Evolutionary conservation across 2,329 filamentous ascomycete genomes (phyloP).

Genomic region (Penicillium janthinellum): DNA sequence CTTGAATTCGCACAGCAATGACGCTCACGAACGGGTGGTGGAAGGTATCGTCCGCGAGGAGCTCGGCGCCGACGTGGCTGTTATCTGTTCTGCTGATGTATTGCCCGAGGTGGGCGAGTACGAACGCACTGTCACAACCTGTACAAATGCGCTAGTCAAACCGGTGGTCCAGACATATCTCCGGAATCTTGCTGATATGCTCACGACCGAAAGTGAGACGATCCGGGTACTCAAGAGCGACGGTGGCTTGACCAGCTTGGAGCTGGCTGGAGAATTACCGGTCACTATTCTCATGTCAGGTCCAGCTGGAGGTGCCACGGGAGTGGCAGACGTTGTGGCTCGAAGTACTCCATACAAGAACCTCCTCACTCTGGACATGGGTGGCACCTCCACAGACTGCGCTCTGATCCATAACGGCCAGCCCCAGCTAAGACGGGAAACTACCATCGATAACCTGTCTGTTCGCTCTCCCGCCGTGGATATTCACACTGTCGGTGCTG

Average conservation of each 20-base stretch:
- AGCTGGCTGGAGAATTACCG: conserved; percentile 49
- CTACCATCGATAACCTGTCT: conserved; percentile 47
- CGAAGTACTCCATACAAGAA: conserved; percentile 52
- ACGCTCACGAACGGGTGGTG: conserved; percentile 46
- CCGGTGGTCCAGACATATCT: conserved; percentile 52
- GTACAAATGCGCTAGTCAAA: conserved; percentile 53
- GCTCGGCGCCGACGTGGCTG: conserved; percentile 46
- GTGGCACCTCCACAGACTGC: conserved; percentile 54
- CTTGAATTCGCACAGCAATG: conserved; percentile 52
- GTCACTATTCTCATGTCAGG: conserved; percentile 55
- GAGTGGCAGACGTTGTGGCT: conserved; percentile 51
- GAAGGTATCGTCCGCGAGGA: conserved; percentile 45
- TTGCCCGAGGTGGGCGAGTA: conserved; percentile 54
- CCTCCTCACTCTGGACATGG: conserved; percentile 55
- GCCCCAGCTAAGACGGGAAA: conserved; percentile 50
- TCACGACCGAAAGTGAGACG: conserved; percentile 45
- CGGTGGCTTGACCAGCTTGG: conserved; percentile 50
- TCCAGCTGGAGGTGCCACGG: conserved; percentile 54
- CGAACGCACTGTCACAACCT: conserved; percentile 52
- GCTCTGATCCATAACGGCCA: conserved; percentile 49
- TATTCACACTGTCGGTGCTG: conserved; percentile 53
- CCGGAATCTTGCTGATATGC: conserved; percentile 42
- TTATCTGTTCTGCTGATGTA: conserved; percentile 51
- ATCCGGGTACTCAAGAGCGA: conserved; percentile 56
- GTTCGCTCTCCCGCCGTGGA: conserved; percentile 53